Conservation (phyloP, 805 yeast genomes). For the Wickerhamomyces ciferrii region DNA sequence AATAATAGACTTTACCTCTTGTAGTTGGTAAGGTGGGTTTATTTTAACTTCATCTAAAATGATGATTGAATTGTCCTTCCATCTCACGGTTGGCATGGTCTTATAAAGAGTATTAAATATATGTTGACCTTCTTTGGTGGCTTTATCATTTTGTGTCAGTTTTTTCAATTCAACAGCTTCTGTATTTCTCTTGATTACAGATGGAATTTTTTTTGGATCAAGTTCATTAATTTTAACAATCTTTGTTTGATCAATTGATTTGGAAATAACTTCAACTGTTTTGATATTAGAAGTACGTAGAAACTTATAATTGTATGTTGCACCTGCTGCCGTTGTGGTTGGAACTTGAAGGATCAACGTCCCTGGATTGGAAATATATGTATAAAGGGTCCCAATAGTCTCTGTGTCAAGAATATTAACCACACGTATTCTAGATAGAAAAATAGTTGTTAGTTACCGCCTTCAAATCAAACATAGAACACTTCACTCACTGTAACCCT, state of each 20-base stretch:
- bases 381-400: conserved; percentile 57
- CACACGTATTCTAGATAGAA: conserved; percentile 46
- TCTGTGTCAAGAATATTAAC: conserved; percentile 53
- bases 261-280: conserved; percentile 40
- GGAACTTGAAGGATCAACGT: conserved; percentile 26
- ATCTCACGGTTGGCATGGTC: conserved; percentile 38
- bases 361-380: conserved; percentile 44
- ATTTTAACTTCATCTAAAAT: conserved; percentile 42
- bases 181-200: conserved; percentile 12
- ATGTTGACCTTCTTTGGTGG: conserved; percentile 36
- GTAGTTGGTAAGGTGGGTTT: conserved; percentile 36
- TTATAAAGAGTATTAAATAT: conserved; percentile 38
- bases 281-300: conserved; percentile 56
- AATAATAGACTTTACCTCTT: conserved; percentile 12
- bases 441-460: conserved; percentile 2
- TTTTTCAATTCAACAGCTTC: conserved; percentile 18
- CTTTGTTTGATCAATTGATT: conserved; percentile 21
- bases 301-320: conserved; percentile 35
- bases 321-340: conserved; percentile 2
- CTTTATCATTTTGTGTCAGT: conserved; percentile 28
- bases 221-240: conserved; percentile 12
- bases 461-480: too few species aligned
- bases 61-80: conserved; percentile 38
- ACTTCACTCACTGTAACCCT: conserved; percentile 11
- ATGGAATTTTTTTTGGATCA: conserved; percentile 9